Conservation (phyloP, 305 asterid genomes). For the Coffea humblotiana region DNA sequence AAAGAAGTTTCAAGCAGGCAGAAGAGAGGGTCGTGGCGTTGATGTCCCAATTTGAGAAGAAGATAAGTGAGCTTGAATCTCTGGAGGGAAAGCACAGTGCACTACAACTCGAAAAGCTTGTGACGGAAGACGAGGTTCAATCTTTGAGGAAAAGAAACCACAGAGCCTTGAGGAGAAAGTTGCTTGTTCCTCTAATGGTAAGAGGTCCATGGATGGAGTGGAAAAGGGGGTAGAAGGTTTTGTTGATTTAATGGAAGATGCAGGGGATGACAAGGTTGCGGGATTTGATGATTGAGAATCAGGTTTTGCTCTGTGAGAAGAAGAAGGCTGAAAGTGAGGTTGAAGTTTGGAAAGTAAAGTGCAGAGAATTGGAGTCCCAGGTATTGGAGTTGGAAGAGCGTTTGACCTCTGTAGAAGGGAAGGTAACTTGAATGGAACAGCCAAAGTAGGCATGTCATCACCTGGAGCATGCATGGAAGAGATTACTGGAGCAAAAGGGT, state of each 20-base stretch:
- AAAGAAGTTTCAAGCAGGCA: conserved; percentile 24
- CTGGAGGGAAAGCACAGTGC: conserved; percentile 27
- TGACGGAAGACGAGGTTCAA: conserved; percentile 27
- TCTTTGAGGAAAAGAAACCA: conserved; percentile 36
- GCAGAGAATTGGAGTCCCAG: conserved; percentile 38
- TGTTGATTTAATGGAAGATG: conserved; percentile 23
- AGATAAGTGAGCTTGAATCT: conserved; percentile 20
- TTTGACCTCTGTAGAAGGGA: conserved; percentile 3
- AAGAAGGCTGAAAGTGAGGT: conserved; percentile 40
- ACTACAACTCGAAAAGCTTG: conserved; percentile 20
- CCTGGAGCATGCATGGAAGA: conserved; percentile 5
- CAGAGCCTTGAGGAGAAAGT: conserved; percentile 37
- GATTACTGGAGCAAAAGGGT: not conserved
- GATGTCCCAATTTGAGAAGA: conserved; percentile 33
- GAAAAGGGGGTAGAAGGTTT: not conserved
- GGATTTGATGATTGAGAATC: conserved; percentile 47
- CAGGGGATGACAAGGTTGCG: conserved; percentile 28
- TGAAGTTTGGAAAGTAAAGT: conserved; percentile 46
- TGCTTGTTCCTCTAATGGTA: not conserved
- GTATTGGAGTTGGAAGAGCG: conserved; percentile 39
- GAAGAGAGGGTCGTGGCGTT: conserved; percentile 24
- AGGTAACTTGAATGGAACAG: conserved; percentile 8
- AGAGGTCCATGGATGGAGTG: not conserved
- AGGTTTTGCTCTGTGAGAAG: conserved; percentile 50
- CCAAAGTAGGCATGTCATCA: conserved; percentile 5